Base-by-base conservation (phyloP, 345 rosid species). In the Lumnitzera littorea region DNA sequence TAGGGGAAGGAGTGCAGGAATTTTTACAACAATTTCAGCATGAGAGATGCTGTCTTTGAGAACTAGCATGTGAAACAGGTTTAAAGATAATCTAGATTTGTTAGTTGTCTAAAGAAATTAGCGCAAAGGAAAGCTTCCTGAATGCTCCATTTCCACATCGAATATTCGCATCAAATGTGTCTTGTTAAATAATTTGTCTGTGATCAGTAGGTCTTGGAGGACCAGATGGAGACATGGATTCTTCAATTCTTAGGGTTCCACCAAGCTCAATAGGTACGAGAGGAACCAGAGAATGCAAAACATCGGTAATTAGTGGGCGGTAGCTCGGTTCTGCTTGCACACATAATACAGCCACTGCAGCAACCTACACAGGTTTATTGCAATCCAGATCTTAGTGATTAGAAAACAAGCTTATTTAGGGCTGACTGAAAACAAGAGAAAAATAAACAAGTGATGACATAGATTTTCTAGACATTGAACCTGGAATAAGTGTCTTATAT, bases 271-370 rank as follows among this genome's bases (percentile, higher is more conserved):
- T 3, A 3, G 99, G 86, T 57, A 94, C 82, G 4, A 90, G 81
- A 15, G 99, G 97, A 62, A 90, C 66, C 15, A 94, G 90, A 53
- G 99, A 90, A 65, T 94, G 95, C 68, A 94, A 71, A 7, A 94
- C 95, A 57, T 94, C 99, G 0, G 86, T 82, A 36, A 94, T 90
- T 61, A 94, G 77, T 0, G 99, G 99, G 0, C 99, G 84, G 56
- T 94, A 94, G 56, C 90, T 78, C 15, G 97, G 96, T 66, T 94
- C 97, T 5, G 97, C 89, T 72, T 94, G 99, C 69, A 94, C 83
- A 57, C 97, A 94, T 61, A 94, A 71, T 36, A 94, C 84, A 29
- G 99, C 95, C 55, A 94, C 95, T 41, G 99, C 99, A 0, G 99
- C 99, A 29, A 90, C 96, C 98, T 92, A 81, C 27, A 66, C 23